phyloP scores from a whole-genome alignment of 148 eudicot species.

The Rhododendron kiyosumense region DNA sequence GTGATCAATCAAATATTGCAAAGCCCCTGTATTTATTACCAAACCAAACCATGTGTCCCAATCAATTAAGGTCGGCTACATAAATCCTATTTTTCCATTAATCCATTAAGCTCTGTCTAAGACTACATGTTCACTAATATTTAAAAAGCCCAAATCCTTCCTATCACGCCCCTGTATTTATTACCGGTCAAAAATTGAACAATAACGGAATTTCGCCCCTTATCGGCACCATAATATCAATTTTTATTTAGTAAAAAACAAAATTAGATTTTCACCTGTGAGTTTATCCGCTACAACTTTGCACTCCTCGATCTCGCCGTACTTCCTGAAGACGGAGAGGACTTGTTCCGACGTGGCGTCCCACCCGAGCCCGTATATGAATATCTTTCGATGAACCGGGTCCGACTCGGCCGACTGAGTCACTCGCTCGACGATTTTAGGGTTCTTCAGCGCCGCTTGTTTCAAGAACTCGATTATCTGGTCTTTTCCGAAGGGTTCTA shows the following conservation, averaged over 20 bases:
- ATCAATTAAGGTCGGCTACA: too few species aligned
- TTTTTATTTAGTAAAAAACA: neutral
- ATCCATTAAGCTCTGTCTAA: too few species aligned
- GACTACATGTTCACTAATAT: too few species aligned
- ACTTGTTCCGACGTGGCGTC: slow-evolving; percentile 42
- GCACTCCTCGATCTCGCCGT: slow-evolving; percentile 46
- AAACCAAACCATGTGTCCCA: too few species aligned
- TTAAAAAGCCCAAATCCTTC: too few species aligned
- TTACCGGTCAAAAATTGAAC: too few species aligned
- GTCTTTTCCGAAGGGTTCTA: slow-evolving; percentile 42
- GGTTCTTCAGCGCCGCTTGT: slow-evolving; percentile 28
- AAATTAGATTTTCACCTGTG: slow-evolving; percentile 25
- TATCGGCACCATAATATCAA: neutral
- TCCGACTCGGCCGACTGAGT: slow-evolving; percentile 31
- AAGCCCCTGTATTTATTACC: too few species aligned
- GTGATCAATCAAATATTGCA: neutral
- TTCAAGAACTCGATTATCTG: slow-evolving; percentile 38
- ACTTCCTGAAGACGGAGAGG: slow-evolving; percentile 25
- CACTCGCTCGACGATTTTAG: slow-evolving; percentile 12
- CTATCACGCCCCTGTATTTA: too few species aligned
- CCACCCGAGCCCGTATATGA: slow-evolving; percentile 41
- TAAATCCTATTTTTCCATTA: too few species aligned
- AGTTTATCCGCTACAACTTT: slow-evolving; percentile 33
- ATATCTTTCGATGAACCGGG: slow-evolving; percentile 37
- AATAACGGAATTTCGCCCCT: neutral